Evolutionary conservation across 164 flowering plant species (phyloP), one percentile per base, ranked within the genome.

Genomic region (Vitis labrusca): DNA sequence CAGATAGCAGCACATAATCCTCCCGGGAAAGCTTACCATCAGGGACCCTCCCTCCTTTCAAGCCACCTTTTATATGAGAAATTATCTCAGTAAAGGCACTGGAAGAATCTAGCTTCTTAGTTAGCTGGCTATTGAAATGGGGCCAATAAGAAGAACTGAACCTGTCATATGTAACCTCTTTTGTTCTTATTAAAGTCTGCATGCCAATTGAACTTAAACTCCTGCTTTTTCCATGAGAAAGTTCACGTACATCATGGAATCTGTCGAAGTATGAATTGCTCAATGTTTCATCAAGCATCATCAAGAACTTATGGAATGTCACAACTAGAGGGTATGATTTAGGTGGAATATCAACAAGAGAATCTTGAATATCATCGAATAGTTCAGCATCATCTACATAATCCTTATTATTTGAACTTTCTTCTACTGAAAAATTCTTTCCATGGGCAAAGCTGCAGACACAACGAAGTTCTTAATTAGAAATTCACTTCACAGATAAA

Each of bases 211-310:
- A 84, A 47, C 75, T 73, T 50, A 77, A 74, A 61, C 59, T 69
- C 65, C 51, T 70, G 30, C 19, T 52, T 63, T 62, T 60, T 13
- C 58, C 78, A 12, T 12, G 67, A 37, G 61, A 78, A 50, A 68
- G 55, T 27, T 74, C 70, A 62, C 76, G 65, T 14, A 70, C 17
- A 10, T 76, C 78, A 57, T 50, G 74, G 59, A 90, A 91, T 61
- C 85, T 80, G 47, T 81, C 77, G 71, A 92, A 92, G 64, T 73
- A 93, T 0, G 98, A 91, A 19, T 53, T 71, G 13, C 83, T 83
- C 48, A 89, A 11, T 2, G 86, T 85, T 7, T 89, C 89, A 74
- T 92, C 96, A 53, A 92, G 93, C 96, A 92, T 92, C 80, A 89
- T 65, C 71, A 92, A 72, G 72, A 92, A 86, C 75, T 92, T 92